Conservation (phyloP, 345 rosid species). For the Sapria himalayana region DNA sequence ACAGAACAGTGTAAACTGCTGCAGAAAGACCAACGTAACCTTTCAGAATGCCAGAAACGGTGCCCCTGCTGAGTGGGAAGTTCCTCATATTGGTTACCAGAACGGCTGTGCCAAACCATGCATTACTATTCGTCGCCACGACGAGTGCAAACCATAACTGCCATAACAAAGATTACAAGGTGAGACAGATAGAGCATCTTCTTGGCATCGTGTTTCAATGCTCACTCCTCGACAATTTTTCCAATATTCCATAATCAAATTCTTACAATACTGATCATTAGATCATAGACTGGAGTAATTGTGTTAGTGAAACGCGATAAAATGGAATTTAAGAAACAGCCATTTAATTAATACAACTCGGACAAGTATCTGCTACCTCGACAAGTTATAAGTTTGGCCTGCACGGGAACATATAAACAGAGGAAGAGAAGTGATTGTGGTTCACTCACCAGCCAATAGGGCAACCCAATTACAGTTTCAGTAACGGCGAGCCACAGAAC, state of each 20-base stretch:
- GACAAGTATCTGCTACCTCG: too few relatives aligned
- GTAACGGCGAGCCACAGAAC: conserved; percentile 68
- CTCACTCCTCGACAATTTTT: too few relatives aligned
- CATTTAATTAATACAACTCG: too few relatives aligned
- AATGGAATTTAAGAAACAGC: too few relatives aligned
- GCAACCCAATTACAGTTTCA: conserved; percentile 34
- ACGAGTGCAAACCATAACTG: conserved; percentile 68
- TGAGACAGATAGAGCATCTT: too few relatives aligned
- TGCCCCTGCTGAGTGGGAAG: conserved; percentile 65
- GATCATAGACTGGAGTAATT: too few relatives aligned
- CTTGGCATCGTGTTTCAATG: too few relatives aligned
- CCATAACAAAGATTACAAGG: conserved; percentile 8
- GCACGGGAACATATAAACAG: not conserved
- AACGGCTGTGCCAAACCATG: conserved; percentile 79
- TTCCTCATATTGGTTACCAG: conserved; percentile 90
- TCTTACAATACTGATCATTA: too few relatives aligned
- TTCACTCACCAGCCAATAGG: conserved; percentile 66
- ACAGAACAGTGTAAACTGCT: conserved; percentile 55
- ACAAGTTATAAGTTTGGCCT: too few relatives aligned
- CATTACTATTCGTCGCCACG: conserved; percentile 55
- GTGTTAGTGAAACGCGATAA: too few relatives aligned
- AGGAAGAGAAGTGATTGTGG: not conserved
- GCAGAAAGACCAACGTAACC: conserved; percentile 73
- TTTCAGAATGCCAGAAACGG: conserved; percentile 70
- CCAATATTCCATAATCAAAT: too few relatives aligned